These are phyloP conservation scores for Albugo laibachii DNA, from an alignment of 352 stramenopile genomes.

Conservation along the genomic window DNA sequence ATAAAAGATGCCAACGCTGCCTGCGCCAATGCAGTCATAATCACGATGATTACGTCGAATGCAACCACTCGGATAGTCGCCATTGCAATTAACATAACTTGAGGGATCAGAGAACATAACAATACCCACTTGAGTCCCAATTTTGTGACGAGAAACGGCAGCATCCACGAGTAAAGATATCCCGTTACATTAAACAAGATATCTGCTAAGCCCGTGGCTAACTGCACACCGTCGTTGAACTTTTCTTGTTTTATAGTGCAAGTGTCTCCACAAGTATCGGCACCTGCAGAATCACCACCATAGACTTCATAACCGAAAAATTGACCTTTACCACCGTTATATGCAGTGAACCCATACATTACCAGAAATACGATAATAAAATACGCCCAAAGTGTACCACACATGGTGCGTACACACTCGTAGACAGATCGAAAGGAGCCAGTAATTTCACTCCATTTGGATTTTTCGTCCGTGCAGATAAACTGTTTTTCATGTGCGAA, in stretches of 20 bases:
- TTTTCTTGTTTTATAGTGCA: constrained; percentile 15
- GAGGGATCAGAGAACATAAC: constrained; percentile 19
- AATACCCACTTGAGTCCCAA: constrained; percentile 22
- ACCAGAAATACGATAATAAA: constrained; percentile 29
- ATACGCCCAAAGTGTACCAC: constrained; percentile 18
- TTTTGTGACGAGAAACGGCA: constrained; percentile 22
- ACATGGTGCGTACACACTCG: constrained; percentile 21
- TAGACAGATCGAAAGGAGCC: constrained; percentile 26
- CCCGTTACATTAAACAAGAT: constrained; percentile 30
- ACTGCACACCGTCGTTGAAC: constrained; percentile 33
- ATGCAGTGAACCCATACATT: constrained; percentile 35
- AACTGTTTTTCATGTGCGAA: constrained; percentile 26
- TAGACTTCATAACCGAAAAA: constrained; percentile 42
- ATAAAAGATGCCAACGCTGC: constrained; percentile 35
- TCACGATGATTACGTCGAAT: constrained; percentile 25
- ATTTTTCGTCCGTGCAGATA: constrained; percentile 12
- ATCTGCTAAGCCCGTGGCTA: constrained; percentile 24
- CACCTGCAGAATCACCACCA: constrained; percentile 19
- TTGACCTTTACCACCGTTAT: constrained; percentile 42
- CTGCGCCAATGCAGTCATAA: constrained; percentile 25
- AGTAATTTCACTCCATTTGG: constrained; percentile 11
- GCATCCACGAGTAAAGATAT: constrained; percentile 24
- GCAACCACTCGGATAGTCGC: constrained; percentile 19
- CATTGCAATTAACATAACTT: constrained; percentile 29
- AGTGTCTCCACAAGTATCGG: constrained; percentile 16